phyloP scores from a whole-genome alignment of 2,329 filamentous ascomycete species.

The Metarhizium humberi region DNA sequence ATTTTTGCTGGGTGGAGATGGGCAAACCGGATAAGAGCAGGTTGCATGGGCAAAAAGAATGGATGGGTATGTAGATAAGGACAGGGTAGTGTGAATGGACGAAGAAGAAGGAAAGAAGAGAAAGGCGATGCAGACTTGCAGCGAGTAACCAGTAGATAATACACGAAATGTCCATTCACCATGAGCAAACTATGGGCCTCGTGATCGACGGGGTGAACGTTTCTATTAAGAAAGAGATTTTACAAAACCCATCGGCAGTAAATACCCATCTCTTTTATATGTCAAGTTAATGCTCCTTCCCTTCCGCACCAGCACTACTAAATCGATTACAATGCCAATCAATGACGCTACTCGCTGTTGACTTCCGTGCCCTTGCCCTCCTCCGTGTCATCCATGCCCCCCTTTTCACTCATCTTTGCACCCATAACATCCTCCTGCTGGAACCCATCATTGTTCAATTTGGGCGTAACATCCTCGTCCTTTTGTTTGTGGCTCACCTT shows the following conservation, averaged over 20 bases:
- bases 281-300: background rate
- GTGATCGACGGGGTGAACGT: background rate
- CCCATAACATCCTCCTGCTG: constrained; percentile 16
- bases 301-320: background rate
- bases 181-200: background rate
- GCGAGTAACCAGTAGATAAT: background rate
- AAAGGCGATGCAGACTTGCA: background rate
- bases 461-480: constrained; percentile 6
- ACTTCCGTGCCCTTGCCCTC: constrained; percentile 9
- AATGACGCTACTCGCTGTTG: background rate
- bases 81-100: background rate
- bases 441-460: constrained; percentile 16
- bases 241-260: background rate
- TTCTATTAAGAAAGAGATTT: background rate
- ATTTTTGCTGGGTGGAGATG: background rate
- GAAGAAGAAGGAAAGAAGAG: background rate
- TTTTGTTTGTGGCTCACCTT: constrained; percentile 1
- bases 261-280: background rate
- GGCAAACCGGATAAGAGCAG: background rate
- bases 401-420: constrained; percentile 1
- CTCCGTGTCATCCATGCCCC: background rate
- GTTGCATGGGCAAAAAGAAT: background rate
- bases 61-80: background rate
- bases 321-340: background rate
- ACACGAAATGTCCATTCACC: background rate